A percentile compares a stretch with the other conserved stretches of the same genome.
These are phyloP conservation scores for Potentilla sterilis DNA, from an alignment of 306 rosid genomes.

Conservation along the genomic window DNA sequence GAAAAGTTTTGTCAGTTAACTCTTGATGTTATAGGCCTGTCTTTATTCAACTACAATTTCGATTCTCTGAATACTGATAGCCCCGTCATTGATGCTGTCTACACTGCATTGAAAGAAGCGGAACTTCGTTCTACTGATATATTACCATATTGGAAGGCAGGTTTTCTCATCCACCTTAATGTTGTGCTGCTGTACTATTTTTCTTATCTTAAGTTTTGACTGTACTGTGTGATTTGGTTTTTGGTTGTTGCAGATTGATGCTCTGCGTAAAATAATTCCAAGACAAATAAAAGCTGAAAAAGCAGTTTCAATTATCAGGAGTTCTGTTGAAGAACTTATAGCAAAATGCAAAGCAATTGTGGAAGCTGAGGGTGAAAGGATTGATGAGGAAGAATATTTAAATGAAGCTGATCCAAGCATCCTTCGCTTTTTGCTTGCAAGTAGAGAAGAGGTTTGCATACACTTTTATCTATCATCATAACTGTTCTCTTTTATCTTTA, in stretches of 20 bases:
- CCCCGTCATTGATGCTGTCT: conserved; percentile 91
- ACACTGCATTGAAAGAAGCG: conserved; percentile 93
- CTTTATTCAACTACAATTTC: conserved; percentile 87
- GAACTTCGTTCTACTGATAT: conserved; percentile 93
- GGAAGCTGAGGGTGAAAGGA: conserved; percentile 87
- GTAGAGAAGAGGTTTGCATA: conserved; percentile 78
- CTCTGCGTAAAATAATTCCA: conserved; percentile 76
- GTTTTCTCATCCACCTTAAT: conserved; percentile 17
- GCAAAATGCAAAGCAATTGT: conserved; percentile 83
- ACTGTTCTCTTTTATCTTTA: conserved; percentile 14
- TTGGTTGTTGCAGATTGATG: conserved; percentile 50
- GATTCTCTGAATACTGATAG: conserved; percentile 70
- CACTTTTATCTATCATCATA: not conserved
- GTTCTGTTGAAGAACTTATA: conserved; percentile 85
- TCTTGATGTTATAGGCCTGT: conserved; percentile 92
- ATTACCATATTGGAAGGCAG: conserved; percentile 94
- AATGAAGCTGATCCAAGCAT: conserved; percentile 87
- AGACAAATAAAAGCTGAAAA: conserved; percentile 90
- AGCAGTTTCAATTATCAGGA: conserved; percentile 65
- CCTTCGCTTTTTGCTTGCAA: conserved; percentile 86
- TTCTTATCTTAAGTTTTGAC: conserved; percentile 6
- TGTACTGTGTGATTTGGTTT: not conserved
- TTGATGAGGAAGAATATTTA: conserved; percentile 74
- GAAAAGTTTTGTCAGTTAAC: conserved; percentile 82
- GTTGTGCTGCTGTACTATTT: not conserved